Evolutionary conservation across 2,329 filamentous ascomycete species (phyloP).

Genomic region (Diaporthe citri): DNA sequence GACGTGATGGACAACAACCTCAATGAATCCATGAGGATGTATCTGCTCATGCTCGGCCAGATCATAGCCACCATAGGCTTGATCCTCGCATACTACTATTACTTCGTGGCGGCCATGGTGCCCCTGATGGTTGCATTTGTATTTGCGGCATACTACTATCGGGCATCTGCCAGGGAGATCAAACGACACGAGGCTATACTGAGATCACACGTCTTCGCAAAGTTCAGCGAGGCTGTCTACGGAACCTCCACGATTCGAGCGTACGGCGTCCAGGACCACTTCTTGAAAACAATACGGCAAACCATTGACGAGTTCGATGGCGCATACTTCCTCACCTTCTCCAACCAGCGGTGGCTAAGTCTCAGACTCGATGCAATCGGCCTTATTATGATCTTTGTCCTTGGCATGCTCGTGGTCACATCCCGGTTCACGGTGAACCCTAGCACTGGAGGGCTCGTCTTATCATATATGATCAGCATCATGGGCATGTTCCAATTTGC

Average conservation of each 20-base stretch:
- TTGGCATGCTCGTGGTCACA: slow-evolving; percentile 91
- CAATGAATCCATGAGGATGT: slow-evolving; percentile 92
- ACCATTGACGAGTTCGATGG: slow-evolving; percentile 92
- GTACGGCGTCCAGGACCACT: slow-evolving; percentile 86
- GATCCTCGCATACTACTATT: slow-evolving; percentile 94
- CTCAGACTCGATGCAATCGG: slow-evolving; percentile 87
- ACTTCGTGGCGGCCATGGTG: slow-evolving; percentile 75
- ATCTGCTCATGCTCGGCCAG: slow-evolving; percentile 85
- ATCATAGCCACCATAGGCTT: slow-evolving; percentile 87
- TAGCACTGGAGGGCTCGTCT: slow-evolving; percentile 86
- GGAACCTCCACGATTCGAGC: slow-evolving; percentile 89
- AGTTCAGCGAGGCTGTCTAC: slow-evolving; percentile 89
- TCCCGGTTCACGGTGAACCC: slow-evolving; percentile 90
- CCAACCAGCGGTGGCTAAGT: slow-evolving; percentile 94
- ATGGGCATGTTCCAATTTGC: slow-evolving; percentile 97
- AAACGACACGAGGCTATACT: slow-evolving; percentile 94
- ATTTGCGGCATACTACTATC: slow-evolving; percentile 87
- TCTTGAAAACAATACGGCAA: slow-evolving; percentile 75
- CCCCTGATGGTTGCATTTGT: slow-evolving; percentile 82
- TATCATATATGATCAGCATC: slow-evolving; percentile 93
- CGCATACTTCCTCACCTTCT: slow-evolving; percentile 94
- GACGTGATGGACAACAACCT: slow-evolving; percentile 97
- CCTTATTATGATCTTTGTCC: slow-evolving; percentile 85
- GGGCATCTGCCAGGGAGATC: slow-evolving; percentile 90
- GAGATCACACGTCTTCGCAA: slow-evolving; percentile 88